Percentiles rank a stretch among this genome's conserved stretches.
Evolutionary conservation across 305 asterid genomes (phyloP).

Genomic region (Rubia balearica): DNA sequence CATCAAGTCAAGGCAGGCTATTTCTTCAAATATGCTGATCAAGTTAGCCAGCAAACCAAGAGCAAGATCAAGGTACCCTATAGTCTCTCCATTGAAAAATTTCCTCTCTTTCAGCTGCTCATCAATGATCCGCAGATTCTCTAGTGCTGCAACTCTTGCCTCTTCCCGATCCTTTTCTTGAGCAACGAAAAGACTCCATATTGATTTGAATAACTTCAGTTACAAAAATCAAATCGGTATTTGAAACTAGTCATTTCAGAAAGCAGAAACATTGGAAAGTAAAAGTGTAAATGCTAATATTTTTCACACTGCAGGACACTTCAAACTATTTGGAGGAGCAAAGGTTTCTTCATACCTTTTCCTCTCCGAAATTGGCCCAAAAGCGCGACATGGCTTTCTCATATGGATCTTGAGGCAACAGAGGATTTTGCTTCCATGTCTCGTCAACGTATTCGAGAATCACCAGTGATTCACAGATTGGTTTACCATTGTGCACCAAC

Average conservation of each 20-base stretch:
- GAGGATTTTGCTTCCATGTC: conserved; percentile 52
- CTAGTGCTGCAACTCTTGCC: conserved; percentile 28
- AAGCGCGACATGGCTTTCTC: conserved; percentile 55
- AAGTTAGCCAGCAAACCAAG: conserved; percentile 52
- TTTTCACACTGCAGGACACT: not conserved
- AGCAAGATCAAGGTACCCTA: conserved; percentile 61
- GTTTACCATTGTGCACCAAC: conserved; percentile 59
- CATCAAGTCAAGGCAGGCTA: conserved; percentile 29
- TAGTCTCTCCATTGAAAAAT: conserved; percentile 51
- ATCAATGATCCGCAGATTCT: conserved; percentile 41
- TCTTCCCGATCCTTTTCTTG: conserved; percentile 44
- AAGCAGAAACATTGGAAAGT: not conserved
- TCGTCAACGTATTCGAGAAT: conserved; percentile 75
- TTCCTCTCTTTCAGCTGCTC: conserved; percentile 52
- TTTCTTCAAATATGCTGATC: conserved; percentile 42
- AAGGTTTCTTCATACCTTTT: conserved; percentile 37
- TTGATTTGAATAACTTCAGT: conserved; percentile 40
- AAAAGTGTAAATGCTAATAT: not conserved
- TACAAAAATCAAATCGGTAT: not conserved
- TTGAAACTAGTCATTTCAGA: not conserved
- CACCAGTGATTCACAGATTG: conserved; percentile 63
- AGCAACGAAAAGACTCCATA: conserved; percentile 29
- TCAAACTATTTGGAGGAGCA: not conserved
- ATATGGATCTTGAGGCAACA: conserved; percentile 59
- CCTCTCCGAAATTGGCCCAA: conserved; percentile 71